Evolutionary conservation across 2,329 filamentous ascomycete species (phyloP).

Genomic region (Cadophora malorum): DNA sequence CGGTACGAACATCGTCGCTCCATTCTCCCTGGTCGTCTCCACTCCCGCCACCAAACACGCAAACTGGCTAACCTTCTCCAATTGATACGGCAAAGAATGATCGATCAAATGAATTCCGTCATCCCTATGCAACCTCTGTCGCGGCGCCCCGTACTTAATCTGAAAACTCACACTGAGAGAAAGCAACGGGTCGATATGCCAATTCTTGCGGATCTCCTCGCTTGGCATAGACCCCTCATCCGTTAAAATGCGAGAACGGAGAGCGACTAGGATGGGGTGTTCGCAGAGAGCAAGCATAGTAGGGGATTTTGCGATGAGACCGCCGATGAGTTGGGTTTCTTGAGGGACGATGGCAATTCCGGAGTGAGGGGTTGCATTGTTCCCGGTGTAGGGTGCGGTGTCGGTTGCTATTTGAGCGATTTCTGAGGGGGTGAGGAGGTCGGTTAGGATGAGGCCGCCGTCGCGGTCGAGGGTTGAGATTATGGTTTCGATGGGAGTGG

Average conservation of each 20-base stretch:
- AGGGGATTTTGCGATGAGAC: slow-evolving; percentile 7
- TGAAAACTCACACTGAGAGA: slow-evolving; percentile 11
- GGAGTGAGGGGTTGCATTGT: background rate
- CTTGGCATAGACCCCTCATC: background rate
- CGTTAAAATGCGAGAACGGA: background rate
- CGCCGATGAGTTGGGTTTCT: slow-evolving; percentile 11
- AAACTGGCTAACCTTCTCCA: slow-evolving; percentile 14
- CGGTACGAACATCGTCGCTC: slow-evolving; percentile 3
- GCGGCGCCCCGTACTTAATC: background rate
- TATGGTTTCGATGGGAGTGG: background rate
- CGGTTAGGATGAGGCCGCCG: slow-evolving; percentile 11
- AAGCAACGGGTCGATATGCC: slow-evolving; percentile 9
- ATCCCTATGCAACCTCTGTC: slow-evolving; percentile 11
- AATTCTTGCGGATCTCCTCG: slow-evolving; percentile 1
- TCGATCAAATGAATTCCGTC: slow-evolving; percentile 8
- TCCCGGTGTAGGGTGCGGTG: background rate
- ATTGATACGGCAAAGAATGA: background rate
- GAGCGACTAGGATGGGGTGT: slow-evolving; percentile 7
- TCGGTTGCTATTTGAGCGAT: slow-evolving; percentile 4
- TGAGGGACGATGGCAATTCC: slow-evolving; percentile 5
- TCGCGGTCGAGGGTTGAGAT: slow-evolving; percentile 10
- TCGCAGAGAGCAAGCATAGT: slow-evolving; percentile 6
- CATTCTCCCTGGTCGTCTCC: slow-evolving; percentile 14
- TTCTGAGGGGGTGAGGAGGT: background rate
- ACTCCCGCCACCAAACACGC: slow-evolving; percentile 5